Conservation (phyloP, 768 basidiomycete genomes). For the Leccinum fibrillosum region DNA sequence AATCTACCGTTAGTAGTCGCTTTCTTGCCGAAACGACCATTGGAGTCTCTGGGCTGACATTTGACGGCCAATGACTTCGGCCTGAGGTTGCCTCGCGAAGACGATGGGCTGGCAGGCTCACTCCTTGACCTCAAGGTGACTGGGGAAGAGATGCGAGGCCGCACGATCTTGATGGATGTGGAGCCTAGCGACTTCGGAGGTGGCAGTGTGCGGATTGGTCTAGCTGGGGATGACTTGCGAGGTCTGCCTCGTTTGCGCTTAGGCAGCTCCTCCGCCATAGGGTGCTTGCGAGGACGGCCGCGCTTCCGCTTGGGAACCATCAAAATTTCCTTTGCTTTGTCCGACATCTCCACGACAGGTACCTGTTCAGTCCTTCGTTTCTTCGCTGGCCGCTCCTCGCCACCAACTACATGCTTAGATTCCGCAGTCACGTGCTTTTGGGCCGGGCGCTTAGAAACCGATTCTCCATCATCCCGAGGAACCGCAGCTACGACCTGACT, state of each 20-base stretch:
- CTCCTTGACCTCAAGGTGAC: conserved; percentile 19
- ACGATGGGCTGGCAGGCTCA: conserved; percentile 24
- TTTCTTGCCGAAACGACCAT: conserved; percentile 70
- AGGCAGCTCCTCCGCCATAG: conserved; percentile 27
- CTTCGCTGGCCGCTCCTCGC: conserved; percentile 44
- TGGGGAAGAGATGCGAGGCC: conserved; percentile 16
- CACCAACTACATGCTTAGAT: conserved; percentile 49
- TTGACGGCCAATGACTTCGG: conserved; percentile 45
- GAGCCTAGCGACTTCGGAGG: conserved; percentile 6
- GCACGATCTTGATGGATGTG: conserved; percentile 12
- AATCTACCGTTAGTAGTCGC: conserved; percentile 44
- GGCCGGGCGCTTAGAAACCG: conserved; percentile 45
- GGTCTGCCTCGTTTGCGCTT: conserved; percentile 36
- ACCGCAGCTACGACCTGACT: conserved; percentile 42
- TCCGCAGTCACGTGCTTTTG: conserved; percentile 51
- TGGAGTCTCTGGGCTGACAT: conserved; percentile 57
- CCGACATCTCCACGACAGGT: conserved; percentile 30
- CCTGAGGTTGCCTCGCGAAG: conserved; percentile 25
- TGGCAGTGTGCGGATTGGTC: conserved; percentile 9
- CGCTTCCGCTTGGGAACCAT: conserved; percentile 32
- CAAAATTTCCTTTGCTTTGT: conserved; percentile 33
- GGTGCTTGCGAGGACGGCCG: conserved; percentile 35
- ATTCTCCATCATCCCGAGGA: conserved; percentile 43
- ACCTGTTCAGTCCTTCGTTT: conserved; percentile 44
- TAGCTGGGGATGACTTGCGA: conserved; percentile 27